A percentile compares a stretch with the other conserved stretches of the same genome.
These are phyloP conservation scores for Cochlearia excelsa DNA, from an alignment of 345 rosid species.

Conservation along the genomic window DNA sequence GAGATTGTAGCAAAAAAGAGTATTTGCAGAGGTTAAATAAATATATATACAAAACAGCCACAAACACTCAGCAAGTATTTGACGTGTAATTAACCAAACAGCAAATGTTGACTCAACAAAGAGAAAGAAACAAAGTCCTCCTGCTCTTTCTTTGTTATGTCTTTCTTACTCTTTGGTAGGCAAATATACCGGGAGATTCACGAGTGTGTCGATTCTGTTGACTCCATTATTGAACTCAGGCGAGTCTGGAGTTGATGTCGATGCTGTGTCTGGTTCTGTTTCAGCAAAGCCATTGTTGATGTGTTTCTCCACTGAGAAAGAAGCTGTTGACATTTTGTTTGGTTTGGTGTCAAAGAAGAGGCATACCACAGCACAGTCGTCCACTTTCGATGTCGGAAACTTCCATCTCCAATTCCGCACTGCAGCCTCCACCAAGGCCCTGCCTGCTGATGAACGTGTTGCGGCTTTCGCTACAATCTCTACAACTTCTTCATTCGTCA, in stretches of 20 bases:
- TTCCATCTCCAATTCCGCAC: slow-evolving; percentile 84
- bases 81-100: no score
- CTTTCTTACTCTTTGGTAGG: slow-evolving; percentile 44
- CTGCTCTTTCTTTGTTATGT: no score
- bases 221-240: slow-evolving; percentile 75
- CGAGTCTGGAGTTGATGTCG: slow-evolving; percentile 41
- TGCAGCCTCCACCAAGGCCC: slow-evolving; percentile 78
- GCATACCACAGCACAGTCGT: slow-evolving; percentile 97
- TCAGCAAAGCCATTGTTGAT: slow-evolving; percentile 4
- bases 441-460: slow-evolving; percentile 66
- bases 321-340: slow-evolving; percentile 47
- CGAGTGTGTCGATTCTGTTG: slow-evolving; percentile 61
- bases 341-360: slow-evolving; percentile 60
- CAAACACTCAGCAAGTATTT: no score
- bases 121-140: no score
- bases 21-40: no score
- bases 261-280: slow-evolving; percentile 23
- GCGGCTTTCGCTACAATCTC: slow-evolving; percentile 74
- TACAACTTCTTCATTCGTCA: slow-evolving; percentile 80
- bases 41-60: no score
- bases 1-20: no score
- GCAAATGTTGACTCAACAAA: no score
- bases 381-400: slow-evolving; percentile 89
- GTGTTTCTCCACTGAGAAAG: slow-evolving; percentile 31
- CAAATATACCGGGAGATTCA: slow-evolving; percentile 58